These are phyloP conservation scores for Heterobasidion annosum DNA, from an alignment of 1,284 basidiomycete genomes.

Conservation along the genomic window DNA sequence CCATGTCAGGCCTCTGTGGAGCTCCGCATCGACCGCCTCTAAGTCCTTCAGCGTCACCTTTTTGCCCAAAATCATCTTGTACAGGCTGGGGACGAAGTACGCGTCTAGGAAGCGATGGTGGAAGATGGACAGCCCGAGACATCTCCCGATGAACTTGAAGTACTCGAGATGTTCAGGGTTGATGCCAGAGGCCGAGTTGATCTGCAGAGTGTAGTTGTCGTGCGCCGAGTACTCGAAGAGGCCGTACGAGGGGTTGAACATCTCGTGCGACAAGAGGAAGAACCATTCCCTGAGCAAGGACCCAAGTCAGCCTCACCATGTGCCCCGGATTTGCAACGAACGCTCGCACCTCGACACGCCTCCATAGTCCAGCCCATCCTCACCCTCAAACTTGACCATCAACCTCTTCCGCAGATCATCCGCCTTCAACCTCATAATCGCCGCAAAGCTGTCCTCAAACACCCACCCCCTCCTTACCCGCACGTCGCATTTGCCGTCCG, in stretches of 20 bases:
- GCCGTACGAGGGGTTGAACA: constrained; percentile 98
- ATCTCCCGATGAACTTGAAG: constrained; percentile 98
- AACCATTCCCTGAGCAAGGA: constrained; percentile 84
- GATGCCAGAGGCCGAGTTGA: constrained; percentile 95
- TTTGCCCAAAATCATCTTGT: constrained; percentile 97
- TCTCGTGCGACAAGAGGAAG: constrained; percentile 98
- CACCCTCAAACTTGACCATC: constrained; percentile 99
- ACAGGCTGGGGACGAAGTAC: constrained; percentile 98
- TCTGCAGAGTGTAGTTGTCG: constrained; percentile 98
- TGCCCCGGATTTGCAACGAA: not conserved
- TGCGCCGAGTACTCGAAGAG: constrained; percentile 99
- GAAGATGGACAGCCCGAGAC: constrained; percentile 94
- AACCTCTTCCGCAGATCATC: constrained; percentile 95
- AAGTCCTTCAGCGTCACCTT: constrained; percentile 80
- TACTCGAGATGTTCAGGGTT: constrained; percentile 99
- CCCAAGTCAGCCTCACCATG: constrained; percentile 6
- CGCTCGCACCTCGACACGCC: constrained; percentile 79
- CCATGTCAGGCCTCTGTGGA: constrained; percentile 91
- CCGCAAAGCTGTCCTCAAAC: constrained; percentile 93
- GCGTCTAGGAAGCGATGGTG: constrained; percentile 98
- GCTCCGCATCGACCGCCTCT: constrained; percentile 84
- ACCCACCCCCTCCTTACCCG: constrained; percentile 91
- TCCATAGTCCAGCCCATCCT: constrained; percentile 97
- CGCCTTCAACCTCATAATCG: constrained; percentile 91
- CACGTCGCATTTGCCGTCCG: constrained; percentile 88